These are phyloP conservation scores for Paramecium octaurelia DNA, from an alignment of 73 alveolate genomes.

Conservation along the genomic window DNA sequence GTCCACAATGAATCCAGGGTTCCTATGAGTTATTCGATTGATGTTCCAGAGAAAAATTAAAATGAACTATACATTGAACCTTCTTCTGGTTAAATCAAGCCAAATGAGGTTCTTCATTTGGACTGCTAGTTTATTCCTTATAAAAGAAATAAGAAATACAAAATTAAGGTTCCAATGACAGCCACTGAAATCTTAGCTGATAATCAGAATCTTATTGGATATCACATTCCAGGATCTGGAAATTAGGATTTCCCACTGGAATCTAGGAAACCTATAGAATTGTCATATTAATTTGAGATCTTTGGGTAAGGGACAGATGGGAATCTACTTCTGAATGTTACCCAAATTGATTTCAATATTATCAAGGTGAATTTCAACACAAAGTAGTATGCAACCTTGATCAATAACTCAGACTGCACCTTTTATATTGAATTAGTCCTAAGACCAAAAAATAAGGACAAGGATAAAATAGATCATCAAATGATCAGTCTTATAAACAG, in stretches of 20 bases:
- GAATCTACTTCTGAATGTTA: conserved; percentile 77
- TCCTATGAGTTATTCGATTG: conserved; percentile 84
- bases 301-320: conserved; percentile 97
- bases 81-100: conserved; percentile 75
- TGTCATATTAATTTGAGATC: conserved; percentile 73
- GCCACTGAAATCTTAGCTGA: conserved; percentile 88
- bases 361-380: conserved; percentile 94
- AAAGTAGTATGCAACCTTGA: conserved; percentile 80
- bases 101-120: conserved; percentile 84
- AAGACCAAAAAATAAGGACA: conserved; percentile 75
- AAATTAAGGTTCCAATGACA: conserved; percentile 80
- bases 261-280: conserved; percentile 72
- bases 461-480: conserved; percentile 58
- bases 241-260: conserved; percentile 66
- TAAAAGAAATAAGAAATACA: conserved; percentile 79
- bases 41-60: conserved; percentile 87
- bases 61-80: conserved; percentile 94
- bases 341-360: conserved; percentile 88
- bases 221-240: conserved; percentile 93
- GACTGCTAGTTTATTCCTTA: conserved; percentile 91
- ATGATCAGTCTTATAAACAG: conserved; percentile 64
- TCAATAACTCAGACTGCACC: conserved; percentile 87
- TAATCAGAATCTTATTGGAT: conserved; percentile 87
- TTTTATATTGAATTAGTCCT: conserved; percentile 88
- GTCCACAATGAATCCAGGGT: conserved; percentile 90